These are phyloP conservation scores for Ceratocystis eucalypticola DNA, from an alignment of 2,329 filamentous ascomycete genomes.

Conservation along the genomic window DNA sequence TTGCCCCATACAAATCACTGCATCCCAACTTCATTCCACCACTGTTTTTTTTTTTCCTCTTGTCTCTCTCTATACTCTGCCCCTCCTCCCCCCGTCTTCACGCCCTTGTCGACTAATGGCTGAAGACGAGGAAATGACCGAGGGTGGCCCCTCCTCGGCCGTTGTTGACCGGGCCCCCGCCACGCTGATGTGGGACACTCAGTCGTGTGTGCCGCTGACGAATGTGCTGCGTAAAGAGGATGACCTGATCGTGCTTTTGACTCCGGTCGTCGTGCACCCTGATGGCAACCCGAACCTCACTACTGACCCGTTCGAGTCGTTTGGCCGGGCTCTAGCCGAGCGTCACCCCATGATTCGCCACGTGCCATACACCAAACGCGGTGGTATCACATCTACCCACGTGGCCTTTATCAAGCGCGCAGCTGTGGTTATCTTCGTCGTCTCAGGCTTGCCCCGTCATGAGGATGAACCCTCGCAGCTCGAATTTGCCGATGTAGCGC, in stretches of 20 bases:
- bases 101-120: constrained; percentile 8
- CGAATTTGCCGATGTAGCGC: constrained; percentile 35
- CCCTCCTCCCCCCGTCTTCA: background rate
- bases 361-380: constrained; percentile 52
- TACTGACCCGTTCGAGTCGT: constrained; percentile 57
- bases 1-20: constrained; percentile 1
- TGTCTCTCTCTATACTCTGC: background rate
- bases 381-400: constrained; percentile 52
- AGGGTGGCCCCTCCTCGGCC: constrained; percentile 17
- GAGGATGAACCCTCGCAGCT: constrained; percentile 39
- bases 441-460: constrained; percentile 34
- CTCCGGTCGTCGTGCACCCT: constrained; percentile 40
- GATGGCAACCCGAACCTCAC: constrained; percentile 30
- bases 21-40: background rate
- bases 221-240: constrained; percentile 32
- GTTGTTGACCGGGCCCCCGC: constrained; percentile 19
- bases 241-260: constrained; percentile 47
- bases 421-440: constrained; percentile 46
- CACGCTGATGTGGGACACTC: constrained; percentile 31
- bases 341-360: constrained; percentile 52
- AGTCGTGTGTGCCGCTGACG: constrained; percentile 35
- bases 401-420: constrained; percentile 48
- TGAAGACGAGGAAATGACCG: constrained; percentile 17
- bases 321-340: constrained; percentile 49
- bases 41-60: background rate